These are phyloP conservation scores for Aspergillus carbonarius DNA, from an alignment of 2,329 filamentous ascomycete genomes.

Conservation along the genomic window DNA sequence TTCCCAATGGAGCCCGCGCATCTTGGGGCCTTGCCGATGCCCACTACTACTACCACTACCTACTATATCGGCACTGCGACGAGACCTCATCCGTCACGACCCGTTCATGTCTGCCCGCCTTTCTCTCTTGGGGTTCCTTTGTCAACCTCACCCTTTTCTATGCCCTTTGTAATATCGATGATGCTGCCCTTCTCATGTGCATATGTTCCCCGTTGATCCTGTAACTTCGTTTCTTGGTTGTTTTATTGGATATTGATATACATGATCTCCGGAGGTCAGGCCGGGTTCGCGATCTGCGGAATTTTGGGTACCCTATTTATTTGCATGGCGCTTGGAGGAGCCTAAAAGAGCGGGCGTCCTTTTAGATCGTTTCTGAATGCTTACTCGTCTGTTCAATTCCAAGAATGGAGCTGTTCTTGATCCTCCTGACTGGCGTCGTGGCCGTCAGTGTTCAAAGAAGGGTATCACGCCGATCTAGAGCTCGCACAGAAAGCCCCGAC, in stretches of 20 bases:
- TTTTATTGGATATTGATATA: not conserved
- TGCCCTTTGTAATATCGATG: not conserved
- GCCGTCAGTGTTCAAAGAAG: not conserved
- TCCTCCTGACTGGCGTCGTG: not conserved
- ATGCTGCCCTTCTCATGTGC: not conserved
- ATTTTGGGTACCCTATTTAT: not conserved
- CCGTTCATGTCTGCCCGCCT: not conserved
- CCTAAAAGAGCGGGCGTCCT: not conserved
- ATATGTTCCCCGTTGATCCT: not conserved
- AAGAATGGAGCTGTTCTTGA: not conserved
- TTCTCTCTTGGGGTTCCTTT: too few species aligned
- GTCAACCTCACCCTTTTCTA: not conserved
- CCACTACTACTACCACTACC: not conserved
- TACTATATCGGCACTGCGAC: not conserved
- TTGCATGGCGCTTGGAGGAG: slow-evolving; percentile 12
- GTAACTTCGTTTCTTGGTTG: not conserved
- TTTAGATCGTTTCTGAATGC: not conserved
- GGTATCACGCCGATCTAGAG: not conserved
- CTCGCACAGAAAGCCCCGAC: not conserved
- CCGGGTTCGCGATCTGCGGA: not conserved
- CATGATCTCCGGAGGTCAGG: not conserved
- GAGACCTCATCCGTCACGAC: not conserved
- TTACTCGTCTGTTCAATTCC: not conserved
- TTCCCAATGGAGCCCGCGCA: not conserved
- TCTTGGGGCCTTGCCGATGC: not conserved